Base-by-base conservation (phyloP, 352 stramenopile species). In the Phytopythium ostracodes region DNA sequence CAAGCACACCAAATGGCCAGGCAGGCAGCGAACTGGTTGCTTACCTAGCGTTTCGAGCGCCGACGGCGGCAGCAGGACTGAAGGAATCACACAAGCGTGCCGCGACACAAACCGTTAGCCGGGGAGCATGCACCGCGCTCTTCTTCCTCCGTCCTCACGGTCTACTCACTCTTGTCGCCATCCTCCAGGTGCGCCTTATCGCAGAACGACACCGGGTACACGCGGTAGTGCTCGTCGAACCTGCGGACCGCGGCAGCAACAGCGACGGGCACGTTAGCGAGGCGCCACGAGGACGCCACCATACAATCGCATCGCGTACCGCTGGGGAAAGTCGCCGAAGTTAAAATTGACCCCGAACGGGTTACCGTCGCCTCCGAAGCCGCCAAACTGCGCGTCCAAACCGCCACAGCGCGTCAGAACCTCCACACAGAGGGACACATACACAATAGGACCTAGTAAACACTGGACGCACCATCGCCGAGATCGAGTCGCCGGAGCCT, bases 31-130 rank as follows among this genome's bases (percentile, higher is more conserved):
- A 22, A 46, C 15, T 46, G 40, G 6, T 12, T 6, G 0, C 75
- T 14, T 65, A 95, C 87, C 96, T 20, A 99, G 78, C 50, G 93
- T 97, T 65, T 99, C 96, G 57, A 99, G 94, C 20, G 97, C 97
- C n/a, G 96, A 99, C 36, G 94, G 93, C 2, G 97, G 97, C 47
- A 99, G 70, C 29, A 99, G 71, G 67, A 99, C 87, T 95, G 29
- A 36, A 47, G 56, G 52, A 18, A 33, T 33, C 52, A 60, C 3
- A 46, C 33, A 44, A 51, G 59, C 18, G 9, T 15, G 11, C 0
- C 18, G 55, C 33, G 22, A 5, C 12, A 20, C n/a, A 56, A 33
- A 53, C 27, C 20, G 46, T 58, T 8, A 58, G 52, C 22, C 22
- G n/a, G 44, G 12, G 20, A 2, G 20, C 18, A 49, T 1, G 18